Base-by-base conservation (phyloP, 129 eudicot genomes). In the Helichrysum umbraculigerum region DNA sequence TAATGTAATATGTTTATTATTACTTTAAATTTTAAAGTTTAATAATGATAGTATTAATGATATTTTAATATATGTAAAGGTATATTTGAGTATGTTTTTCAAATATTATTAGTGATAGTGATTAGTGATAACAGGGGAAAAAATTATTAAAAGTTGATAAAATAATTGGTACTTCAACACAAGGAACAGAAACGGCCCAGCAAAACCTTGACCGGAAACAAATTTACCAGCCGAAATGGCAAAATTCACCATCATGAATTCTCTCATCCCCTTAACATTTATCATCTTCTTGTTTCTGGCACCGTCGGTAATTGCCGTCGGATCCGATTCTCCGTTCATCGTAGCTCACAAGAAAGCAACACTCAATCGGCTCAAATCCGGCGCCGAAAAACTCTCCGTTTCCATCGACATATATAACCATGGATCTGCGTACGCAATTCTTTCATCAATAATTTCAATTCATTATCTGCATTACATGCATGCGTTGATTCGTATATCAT, bases 281-380 rank as follows among this genome's bases (percentile, higher is more conserved):
- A 57, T 85, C 61, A 59, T 87, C 57, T 37, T 86, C 42, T 54
- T 54, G 60, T 16, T 84, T 7, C 25, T 44, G 8, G 78, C 71
- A 29, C 76, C 91, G 6, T 74, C 81, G 21, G 51, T 59, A 8
- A 76, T 81, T 34, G 81, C 83, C 21, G 21, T 17, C 70, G 83
- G 86, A 14, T 86, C 89, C 30, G 90, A 93, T 9, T 81, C 88
- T 25, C 98, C 98, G 3, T 93, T 93, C 83, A 86, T 93, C 50
- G 84, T 93, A 15, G 98, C 96, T 29, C 98, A 93, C 79, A 93
- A 93, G 91, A 93, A 93, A 75, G 96, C 95, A 22, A 77, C 90
- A 11, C 90, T 88, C 76, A 86, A 68, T 63, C 63, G 95, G 29
- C 96, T 90, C 87, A 93, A 90, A 73, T 85, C 95, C 68, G 95